These are phyloP conservation scores for Calonectria fujianensis DNA, from an alignment of 2,329 filamentous ascomycete species.

Conservation along the genomic window DNA sequence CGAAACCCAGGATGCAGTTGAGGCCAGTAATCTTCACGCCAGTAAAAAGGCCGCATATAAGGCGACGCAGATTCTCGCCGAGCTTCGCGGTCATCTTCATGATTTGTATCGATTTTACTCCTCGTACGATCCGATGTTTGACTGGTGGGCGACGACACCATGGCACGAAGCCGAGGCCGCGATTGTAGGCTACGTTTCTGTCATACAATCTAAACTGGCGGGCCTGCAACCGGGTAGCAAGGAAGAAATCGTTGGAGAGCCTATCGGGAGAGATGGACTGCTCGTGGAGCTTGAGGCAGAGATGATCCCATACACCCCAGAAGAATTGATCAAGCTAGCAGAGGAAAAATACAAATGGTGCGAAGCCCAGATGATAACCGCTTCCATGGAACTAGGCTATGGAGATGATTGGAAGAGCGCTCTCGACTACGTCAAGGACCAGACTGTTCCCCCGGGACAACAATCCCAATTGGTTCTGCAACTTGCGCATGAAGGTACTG, in stretches of 20 bases:
- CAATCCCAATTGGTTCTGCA: constrained; percentile 71
- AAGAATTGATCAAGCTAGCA: constrained; percentile 72
- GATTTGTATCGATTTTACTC: constrained; percentile 72
- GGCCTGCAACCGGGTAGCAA: constrained; percentile 65
- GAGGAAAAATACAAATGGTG: constrained; percentile 74
- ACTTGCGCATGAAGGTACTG: constrained; percentile 70
- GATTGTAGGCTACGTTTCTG: constrained; percentile 59
- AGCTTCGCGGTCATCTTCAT: constrained; percentile 63
- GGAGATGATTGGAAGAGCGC: constrained; percentile 70
- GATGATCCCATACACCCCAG: constrained; percentile 75
- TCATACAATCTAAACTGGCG: constrained; percentile 65
- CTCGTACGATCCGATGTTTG: constrained; percentile 73
- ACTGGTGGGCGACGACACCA: constrained; percentile 73
- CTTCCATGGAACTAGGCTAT: constrained; percentile 69
- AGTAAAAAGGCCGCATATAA: constrained; percentile 67
- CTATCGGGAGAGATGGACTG: constrained; percentile 71
- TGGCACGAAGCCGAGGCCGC: constrained; percentile 62
- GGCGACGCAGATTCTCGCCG: constrained; percentile 64
- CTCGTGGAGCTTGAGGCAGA: constrained; percentile 72
- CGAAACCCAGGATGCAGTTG: constrained; percentile 59
- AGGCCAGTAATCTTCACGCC: constrained; percentile 57
- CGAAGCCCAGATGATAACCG: constrained; percentile 71
- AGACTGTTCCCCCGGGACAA: constrained; percentile 71
- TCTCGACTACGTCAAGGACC: constrained; percentile 73
- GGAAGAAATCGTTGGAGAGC: constrained; percentile 74